Evolutionary conservation across 2,329 filamentous ascomycete species (phyloP).

Genomic region (Aspergillus pseudoterreus): DNA sequence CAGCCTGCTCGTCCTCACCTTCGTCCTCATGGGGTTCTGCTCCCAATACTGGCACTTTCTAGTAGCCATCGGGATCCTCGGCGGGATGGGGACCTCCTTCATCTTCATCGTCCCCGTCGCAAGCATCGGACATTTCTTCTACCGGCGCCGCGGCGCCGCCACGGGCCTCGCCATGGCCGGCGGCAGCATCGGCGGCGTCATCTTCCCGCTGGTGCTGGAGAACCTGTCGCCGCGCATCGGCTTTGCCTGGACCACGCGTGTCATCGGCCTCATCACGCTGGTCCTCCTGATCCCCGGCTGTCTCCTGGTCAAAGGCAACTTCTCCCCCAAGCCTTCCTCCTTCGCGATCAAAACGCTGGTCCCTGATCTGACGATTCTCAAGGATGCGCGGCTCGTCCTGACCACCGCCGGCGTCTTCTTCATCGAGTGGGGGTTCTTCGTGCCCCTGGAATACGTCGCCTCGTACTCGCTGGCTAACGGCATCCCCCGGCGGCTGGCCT

Average conservation of each 20-base stretch:
- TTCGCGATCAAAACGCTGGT: slow-evolving; percentile 12
- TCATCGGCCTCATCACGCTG: slow-evolving; percentile 34
- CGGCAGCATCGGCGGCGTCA: slow-evolving; percentile 28
- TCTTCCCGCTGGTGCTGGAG: slow-evolving; percentile 31
- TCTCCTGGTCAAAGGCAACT: slow-evolving; percentile 11
- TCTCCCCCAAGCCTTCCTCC: slow-evolving; percentile 8
- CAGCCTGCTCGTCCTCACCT: slow-evolving; percentile 11
- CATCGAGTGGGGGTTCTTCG: slow-evolving; percentile 22
- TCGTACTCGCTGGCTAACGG: slow-evolving; percentile 18
- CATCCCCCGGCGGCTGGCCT: slow-evolving; percentile 15
- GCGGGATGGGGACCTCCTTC: slow-evolving; percentile 36
- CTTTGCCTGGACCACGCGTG: slow-evolving; percentile 33
- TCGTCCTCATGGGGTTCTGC: slow-evolving; percentile 10
- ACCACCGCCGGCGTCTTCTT: slow-evolving; percentile 20
- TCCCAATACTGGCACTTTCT: slow-evolving; percentile 43
- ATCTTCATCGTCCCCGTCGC: slow-evolving; percentile 32
- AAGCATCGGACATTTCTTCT: slow-evolving; percentile 30
- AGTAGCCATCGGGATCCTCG: slow-evolving; percentile 37
- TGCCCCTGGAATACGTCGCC: slow-evolving; percentile 21
- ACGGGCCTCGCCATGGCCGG: slow-evolving; percentile 33
- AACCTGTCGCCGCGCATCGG: slow-evolving; percentile 24
- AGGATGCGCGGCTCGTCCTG: slow-evolving; percentile 12
- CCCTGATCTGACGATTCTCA: slow-evolving; percentile 18
- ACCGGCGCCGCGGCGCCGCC: slow-evolving; percentile 26
- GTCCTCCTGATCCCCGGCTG: slow-evolving; percentile 26